Evolutionary conservation across 2,329 filamentous ascomycete genomes (phyloP), one percentile per base, ranked within the genome.

Genomic region (Phialophora expanda): DNA sequence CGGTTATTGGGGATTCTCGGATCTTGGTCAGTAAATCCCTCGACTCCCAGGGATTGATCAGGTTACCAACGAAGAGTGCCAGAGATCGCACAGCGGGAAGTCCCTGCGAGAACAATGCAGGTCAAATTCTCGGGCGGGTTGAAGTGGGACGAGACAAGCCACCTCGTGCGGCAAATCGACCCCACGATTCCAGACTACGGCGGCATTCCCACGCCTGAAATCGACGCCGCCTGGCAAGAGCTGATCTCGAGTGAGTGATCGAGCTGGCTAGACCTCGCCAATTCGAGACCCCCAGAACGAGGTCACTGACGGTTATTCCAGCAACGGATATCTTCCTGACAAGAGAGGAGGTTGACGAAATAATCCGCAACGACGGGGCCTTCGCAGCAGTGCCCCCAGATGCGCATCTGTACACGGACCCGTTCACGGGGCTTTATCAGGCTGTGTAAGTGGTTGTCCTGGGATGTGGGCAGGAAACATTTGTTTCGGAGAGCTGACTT

Each of bases 31-130:
- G 54, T 56, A 28, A 38, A 38, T 56, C 28, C 32, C 14, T 12
- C 24, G 28, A 24, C 17, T 56, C 34, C 34, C 34, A 14, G 1
- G 12, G 24, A n/a, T 20, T 22, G 20, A 38, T 41, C n/a, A 20
- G 28, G 30, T 56, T 24, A 56, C 32, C 20, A 24, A 56, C 54
- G 30, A 32, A 34, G 20, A 41, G 17, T 12, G 54, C 12, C 24
- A 56, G 54, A 56, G 54, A 56, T 56, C 20, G 54, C 54, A 38
- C 54, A 56, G 20, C 54, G 54, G 7, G 54, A 56, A 56, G 54
- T 56, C 20, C 54, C 54, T 32, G 54, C 28, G 41, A 38, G 54
- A 41, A 56, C 54, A 24, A 22, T 24, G 24, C 54, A 56, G 32
- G 30, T 56, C 54, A 38, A 56, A 14, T 56, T 56, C 54, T 56